Percentiles rank a stretch among this genome's conserved stretches.
Conservation (phyloP, 176 grass and related monocot genomes). For the Puccinellia tenuiflora region DNA sequence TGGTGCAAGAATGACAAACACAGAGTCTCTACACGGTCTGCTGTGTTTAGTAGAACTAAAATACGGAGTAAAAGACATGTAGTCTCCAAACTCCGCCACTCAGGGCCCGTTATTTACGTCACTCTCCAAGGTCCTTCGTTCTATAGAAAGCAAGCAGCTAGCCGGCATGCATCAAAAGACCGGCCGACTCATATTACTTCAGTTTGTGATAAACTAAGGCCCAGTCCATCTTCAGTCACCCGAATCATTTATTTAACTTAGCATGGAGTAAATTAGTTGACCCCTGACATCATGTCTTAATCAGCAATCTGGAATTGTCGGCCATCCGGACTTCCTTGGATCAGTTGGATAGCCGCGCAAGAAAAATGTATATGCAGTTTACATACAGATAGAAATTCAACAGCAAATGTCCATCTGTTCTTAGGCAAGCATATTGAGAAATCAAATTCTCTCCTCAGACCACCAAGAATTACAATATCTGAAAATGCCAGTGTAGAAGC, state of each 20-base stretch:
- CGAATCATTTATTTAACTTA: neutral
- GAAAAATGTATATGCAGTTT: neutral
- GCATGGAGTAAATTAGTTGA: neutral
- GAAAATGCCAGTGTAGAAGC: neutral
- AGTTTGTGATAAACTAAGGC: neutral
- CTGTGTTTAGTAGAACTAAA: neutral
- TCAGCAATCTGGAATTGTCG: neutral
- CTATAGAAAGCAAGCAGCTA: neutral
- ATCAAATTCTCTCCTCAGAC: neutral
- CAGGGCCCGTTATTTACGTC: neutral
- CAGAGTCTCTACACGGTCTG: neutral
- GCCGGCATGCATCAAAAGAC: neutral
- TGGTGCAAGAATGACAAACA: neutral
- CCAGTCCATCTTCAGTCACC: neutral
- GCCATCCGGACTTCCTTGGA: neutral
- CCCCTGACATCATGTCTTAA: neutral
- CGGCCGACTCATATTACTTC: neutral
- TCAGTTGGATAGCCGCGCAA: neutral
- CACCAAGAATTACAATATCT: neutral
- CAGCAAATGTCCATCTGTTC: neutral
- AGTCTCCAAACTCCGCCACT: neutral
- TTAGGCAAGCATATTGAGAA: neutral
- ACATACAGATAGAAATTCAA: neutral
- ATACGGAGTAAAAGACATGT: neutral
- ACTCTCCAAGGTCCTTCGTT: neutral